Evolutionary conservation across 352 stramenopile genomes (phyloP), one percentile per base, ranked within the genome.

Genomic region (Peronospora belbahrii): DNA sequence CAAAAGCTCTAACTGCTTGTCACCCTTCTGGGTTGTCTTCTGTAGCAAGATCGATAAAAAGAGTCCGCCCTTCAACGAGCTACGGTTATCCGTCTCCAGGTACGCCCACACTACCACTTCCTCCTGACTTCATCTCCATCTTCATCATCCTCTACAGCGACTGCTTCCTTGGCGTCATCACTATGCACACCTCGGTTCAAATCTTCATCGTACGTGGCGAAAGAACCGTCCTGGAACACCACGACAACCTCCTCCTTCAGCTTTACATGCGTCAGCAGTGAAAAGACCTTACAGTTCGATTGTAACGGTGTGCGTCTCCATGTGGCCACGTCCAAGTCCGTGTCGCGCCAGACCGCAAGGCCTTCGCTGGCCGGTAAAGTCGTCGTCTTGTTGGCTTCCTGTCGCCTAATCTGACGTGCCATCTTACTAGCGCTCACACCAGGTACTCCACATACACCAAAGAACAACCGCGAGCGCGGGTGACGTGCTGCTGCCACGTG

Each of bases 41-140:
- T 82, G 57, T 30, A 85, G 17, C 10, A 87, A 14, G 28, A 87
- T 42, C 5, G 75, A 83, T 35, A 89, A 53, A 44, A 87, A 70
- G 15, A 89, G 51, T 32, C 52, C 47, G n/a, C 77, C 77, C 46
- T 81, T 85, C n/a, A 59, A 32, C 5, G 70, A 63, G 46, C 73
- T 85, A 31, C 59, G 58, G 23, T 75, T 62, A 54, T 77, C 68
- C n/a, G 72, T 70, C 17, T 77, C 62, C 10, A 86, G 42, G 38
- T 59, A 59, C 2, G 72, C 42, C 71, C 74, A 88, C n/a, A 77
- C 56, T 15, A 85, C 68, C 8, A 19, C 53, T 32, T 39, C 52
- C 15, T 57, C 32, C 2, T 59, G 46, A 0, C 45, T 1, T 57
- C 39, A 6, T 60, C 47, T 8, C 59, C 55, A 2, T 70, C 56